Conservation (phyloP, 1,284 basidiomycete species). For the Malassezia nana region DNA sequence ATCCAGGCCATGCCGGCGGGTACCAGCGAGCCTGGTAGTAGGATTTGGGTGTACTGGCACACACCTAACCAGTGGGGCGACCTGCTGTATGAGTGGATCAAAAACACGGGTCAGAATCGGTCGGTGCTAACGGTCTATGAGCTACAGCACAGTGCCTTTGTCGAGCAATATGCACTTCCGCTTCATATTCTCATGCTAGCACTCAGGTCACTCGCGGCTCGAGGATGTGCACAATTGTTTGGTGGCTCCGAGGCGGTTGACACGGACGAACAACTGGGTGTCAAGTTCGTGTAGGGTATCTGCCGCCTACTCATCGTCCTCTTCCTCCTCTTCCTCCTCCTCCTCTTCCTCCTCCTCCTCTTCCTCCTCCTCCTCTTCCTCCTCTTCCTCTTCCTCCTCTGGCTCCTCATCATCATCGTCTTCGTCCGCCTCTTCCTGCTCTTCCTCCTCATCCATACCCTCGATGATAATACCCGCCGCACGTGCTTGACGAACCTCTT, state of each 20-base stretch:
- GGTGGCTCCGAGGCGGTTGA: background rate
- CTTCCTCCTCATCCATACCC: conserved; percentile 19
- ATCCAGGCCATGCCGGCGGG: background rate
- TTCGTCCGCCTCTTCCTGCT: conserved; percentile 17
- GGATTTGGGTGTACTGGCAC: conserved; percentile 52
- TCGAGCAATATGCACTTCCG: conserved; percentile 46
- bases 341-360: conserved; percentile 24
- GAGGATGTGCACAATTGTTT: conserved; percentile 17
- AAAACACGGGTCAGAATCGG: conserved; percentile 52
- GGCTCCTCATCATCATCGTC: conserved; percentile 13
- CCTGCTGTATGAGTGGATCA: conserved; percentile 53
- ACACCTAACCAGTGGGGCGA: conserved; percentile 54
- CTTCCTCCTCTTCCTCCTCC: conserved; percentile 12
- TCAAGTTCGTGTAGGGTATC: conserved; percentile 19
- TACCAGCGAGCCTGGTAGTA: background rate
- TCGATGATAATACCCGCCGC: conserved; percentile 15
- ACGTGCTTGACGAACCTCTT: conserved; percentile 15
- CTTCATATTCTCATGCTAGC: conserved; percentile 6
- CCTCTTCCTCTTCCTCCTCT: conserved; percentile 10
- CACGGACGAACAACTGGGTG: conserved; percentile 6
- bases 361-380: conserved; percentile 13
- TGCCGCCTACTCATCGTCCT: conserved; percentile 17
- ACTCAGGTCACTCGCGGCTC: background rate
- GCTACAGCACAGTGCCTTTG: conserved; percentile 52
- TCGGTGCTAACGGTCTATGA: conserved; percentile 56